A percentile compares a stretch with the other conserved stretches of the same genome.
Evolutionary conservation across 1,139 yeast genomes (phyloP).

Genomic region (Barnettozyma hawaiiensis): DNA sequence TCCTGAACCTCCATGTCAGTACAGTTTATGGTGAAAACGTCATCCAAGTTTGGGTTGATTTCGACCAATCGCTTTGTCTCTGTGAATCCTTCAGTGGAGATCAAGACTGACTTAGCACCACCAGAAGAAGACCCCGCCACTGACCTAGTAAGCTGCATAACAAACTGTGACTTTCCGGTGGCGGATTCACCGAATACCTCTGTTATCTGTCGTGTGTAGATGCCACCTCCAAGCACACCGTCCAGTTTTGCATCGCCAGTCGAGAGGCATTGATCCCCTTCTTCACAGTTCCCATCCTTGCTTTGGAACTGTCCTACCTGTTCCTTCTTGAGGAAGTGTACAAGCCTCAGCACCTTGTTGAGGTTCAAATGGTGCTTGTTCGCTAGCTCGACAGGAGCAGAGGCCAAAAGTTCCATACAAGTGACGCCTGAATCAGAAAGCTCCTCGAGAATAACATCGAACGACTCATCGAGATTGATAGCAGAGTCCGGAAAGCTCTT

Average conservation of each 20-base stretch:
- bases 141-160: conserved; percentile 56
- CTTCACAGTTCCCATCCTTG: too few species aligned
- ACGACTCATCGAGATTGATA: conserved; percentile 29
- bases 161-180: conserved; percentile 75
- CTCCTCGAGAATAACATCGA: conserved; percentile 24
- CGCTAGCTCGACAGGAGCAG: conserved; percentile 25
- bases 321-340: conserved; percentile 26
- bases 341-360: conserved; percentile 26
- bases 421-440: conserved; percentile 30
- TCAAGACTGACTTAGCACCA: conserved; percentile 39
- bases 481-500: conserved; percentile 32
- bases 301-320: conserved; percentile 2
- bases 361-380: conserved; percentile 36
- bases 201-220: conserved; percentile 59
- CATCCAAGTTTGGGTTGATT: conserved; percentile 32
- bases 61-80: conserved; percentile 56
- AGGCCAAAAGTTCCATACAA: conserved; percentile 38
- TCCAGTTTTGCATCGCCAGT: conserved; percentile 64
- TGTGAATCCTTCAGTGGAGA: conserved; percentile 71
- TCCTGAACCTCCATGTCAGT: conserved; percentile 68
- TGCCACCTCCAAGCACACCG: conserved; percentile 57
- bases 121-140: conserved; percentile 56
- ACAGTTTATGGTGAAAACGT: conserved; percentile 58
- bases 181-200: conserved; percentile 85
- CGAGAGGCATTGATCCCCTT: conserved; percentile 34